These are phyloP conservation scores for Thymus mandschuricus DNA, from an alignment of 257 asterid genomes.

Conservation along the genomic window DNA sequence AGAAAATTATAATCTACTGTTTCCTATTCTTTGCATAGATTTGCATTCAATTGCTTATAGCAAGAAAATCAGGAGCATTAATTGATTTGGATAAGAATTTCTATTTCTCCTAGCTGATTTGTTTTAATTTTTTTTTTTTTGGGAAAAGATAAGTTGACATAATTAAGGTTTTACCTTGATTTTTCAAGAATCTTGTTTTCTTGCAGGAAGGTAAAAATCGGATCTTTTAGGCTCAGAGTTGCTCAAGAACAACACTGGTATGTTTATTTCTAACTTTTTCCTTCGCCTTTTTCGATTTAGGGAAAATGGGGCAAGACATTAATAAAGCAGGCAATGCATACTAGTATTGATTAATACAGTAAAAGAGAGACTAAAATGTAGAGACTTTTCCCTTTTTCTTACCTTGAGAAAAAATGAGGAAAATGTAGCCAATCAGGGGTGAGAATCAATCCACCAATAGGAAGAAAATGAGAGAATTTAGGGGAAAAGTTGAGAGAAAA, in stretches of 20 bases:
- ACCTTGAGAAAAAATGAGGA: constrained; percentile 30
- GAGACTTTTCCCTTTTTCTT: neutral
- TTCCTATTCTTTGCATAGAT: neutral
- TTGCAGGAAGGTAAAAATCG: too few relatives aligned
- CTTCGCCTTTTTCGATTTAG: neutral
- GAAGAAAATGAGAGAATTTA: neutral
- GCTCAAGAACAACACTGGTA: neutral
- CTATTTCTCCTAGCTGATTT: too few relatives aligned
- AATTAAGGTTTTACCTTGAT: neutral
- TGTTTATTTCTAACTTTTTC: too few relatives aligned
- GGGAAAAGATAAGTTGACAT: too few relatives aligned
- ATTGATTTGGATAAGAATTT: neutral
- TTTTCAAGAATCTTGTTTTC: too few relatives aligned
- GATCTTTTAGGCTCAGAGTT: neutral
- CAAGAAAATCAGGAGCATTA: constrained; percentile 7
- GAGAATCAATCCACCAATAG: constrained; percentile 13
- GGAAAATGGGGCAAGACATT: too few relatives aligned
- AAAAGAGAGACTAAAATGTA: neutral
- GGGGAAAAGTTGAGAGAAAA: neutral
- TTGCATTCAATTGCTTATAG: neutral
- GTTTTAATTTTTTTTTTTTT: too few relatives aligned
- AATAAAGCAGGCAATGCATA: too few relatives aligned
- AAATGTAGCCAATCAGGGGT: constrained; percentile 26
- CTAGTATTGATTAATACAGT: too few relatives aligned
- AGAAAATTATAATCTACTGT: constrained; percentile 24